These are phyloP conservation scores for Colletotrichum sp. DNA, from an alignment of 2,329 filamentous ascomycete genomes.

Conservation along the genomic window DNA sequence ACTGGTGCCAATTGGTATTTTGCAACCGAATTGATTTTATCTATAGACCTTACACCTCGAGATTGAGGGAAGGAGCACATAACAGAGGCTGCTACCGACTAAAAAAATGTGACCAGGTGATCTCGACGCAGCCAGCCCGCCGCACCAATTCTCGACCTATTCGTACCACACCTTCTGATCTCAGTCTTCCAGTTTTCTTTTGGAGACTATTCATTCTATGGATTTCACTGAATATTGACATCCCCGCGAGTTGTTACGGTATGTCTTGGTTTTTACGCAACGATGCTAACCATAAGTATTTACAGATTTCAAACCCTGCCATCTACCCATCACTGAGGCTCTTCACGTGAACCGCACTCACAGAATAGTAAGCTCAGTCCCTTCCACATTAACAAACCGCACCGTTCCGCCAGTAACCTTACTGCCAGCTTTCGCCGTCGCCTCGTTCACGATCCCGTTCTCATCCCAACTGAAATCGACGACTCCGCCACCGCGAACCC, in stretches of 20 bases:
- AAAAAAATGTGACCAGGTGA: not conserved
- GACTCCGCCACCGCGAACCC: constrained; percentile 44
- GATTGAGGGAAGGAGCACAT: not conserved
- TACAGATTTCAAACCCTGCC: not conserved
- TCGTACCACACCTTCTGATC: not conserved
- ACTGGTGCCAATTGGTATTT: not conserved
- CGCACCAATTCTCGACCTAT: not conserved
- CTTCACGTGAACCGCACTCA: not conserved
- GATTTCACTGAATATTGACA: not conserved
- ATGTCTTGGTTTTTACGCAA: not conserved
- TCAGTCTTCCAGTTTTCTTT: rapidly evolving
- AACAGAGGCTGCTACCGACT: rapidly evolving
- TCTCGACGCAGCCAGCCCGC: not conserved
- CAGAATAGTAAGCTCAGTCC: not conserved
- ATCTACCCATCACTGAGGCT: not conserved
- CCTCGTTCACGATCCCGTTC: constrained; percentile 35
- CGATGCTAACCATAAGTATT: not conserved
- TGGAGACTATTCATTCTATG: not conserved
- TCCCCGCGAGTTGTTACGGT: not conserved
- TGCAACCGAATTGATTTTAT: not conserved
- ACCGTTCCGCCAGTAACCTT: not conserved
- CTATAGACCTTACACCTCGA: not conserved
- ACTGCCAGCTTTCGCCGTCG: not conserved
- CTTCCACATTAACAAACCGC: constrained; percentile 18
- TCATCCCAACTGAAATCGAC: constrained; percentile 49